phyloP scores from a whole-genome alignment of 2,329 filamentous ascomycete genomes.

The Chrysosporium keratinophilum region DNA sequence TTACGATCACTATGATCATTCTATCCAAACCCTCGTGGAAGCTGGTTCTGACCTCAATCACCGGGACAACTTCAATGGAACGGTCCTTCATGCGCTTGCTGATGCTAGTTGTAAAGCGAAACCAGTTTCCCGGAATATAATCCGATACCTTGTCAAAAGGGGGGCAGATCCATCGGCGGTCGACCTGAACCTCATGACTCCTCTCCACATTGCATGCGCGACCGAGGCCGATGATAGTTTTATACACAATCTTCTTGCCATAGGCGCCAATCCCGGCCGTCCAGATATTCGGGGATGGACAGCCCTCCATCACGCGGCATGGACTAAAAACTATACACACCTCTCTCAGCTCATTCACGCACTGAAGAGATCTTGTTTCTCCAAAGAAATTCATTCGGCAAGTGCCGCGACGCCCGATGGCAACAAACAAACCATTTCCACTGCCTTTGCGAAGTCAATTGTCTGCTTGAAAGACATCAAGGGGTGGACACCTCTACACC shows the following conservation, averaged over 20 bases:
- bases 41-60: constrained; percentile 5
- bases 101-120: background rate
- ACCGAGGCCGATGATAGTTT: background rate
- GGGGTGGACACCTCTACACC: no score
- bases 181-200: background rate
- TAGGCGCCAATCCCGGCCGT: background rate
- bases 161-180: constrained; percentile 4
- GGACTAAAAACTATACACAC: no score
- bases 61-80: background rate
- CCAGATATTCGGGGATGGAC: constrained; percentile 6
- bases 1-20: background rate
- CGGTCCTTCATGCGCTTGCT: constrained; percentile 3
- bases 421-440: no score
- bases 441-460: no score
- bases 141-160: constrained; percentile 3
- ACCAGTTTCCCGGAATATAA: background rate
- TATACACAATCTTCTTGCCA: background rate
- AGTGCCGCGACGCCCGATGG: no score
- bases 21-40: constrained; percentile 1
- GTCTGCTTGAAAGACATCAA: no score
- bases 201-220: constrained; percentile 5
- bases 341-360: no score
- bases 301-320: constrained; percentile 5
- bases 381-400: no score
- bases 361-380: no score